These are phyloP conservation scores for Hymenoscyphus scutula DNA, from an alignment of 2,329 filamentous ascomycete genomes.

Conservation along the genomic window DNA sequence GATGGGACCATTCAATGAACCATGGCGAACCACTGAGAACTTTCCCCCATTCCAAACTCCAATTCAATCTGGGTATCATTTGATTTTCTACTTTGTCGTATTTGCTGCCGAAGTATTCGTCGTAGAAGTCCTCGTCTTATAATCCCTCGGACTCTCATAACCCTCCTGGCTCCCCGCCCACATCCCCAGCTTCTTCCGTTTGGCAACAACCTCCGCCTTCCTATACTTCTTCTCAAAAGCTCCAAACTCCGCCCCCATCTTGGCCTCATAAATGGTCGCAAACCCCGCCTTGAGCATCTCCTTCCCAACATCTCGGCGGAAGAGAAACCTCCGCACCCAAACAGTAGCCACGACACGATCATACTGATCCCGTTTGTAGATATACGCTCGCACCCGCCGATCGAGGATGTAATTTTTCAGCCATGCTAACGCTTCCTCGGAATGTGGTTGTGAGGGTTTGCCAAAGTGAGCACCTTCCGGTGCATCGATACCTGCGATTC, in stretches of 20 bases:
- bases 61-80: constrained; percentile 18
- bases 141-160: constrained; percentile 83
- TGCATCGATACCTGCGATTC: constrained; percentile 88
- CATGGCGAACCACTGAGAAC: not conserved
- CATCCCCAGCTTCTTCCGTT: constrained; percentile 64
- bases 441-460: constrained; percentile 77
- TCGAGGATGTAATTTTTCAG: constrained; percentile 70
- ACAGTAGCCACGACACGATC: constrained; percentile 86
- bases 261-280: constrained; percentile 92
- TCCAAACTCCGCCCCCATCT: constrained; percentile 85
- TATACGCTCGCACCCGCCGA: constrained; percentile 73
- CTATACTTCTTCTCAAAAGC: constrained; percentile 63
- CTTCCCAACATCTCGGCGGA: constrained; percentile 77
- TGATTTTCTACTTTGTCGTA: constrained; percentile 11
- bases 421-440: constrained; percentile 78
- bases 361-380: constrained; percentile 88
- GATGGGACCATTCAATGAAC: not conserved
- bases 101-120: constrained; percentile 29
- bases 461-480: constrained; percentile 94
- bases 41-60: not conserved
- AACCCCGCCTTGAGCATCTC: constrained; percentile 85
- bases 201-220: constrained; percentile 64
- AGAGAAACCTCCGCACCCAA: constrained; percentile 62
- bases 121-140: constrained; percentile 61
- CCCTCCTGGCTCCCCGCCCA: constrained; percentile 65